Conservation (phyloP, 257 asterid species). For the Oldenlandia corymbosa region DNA sequence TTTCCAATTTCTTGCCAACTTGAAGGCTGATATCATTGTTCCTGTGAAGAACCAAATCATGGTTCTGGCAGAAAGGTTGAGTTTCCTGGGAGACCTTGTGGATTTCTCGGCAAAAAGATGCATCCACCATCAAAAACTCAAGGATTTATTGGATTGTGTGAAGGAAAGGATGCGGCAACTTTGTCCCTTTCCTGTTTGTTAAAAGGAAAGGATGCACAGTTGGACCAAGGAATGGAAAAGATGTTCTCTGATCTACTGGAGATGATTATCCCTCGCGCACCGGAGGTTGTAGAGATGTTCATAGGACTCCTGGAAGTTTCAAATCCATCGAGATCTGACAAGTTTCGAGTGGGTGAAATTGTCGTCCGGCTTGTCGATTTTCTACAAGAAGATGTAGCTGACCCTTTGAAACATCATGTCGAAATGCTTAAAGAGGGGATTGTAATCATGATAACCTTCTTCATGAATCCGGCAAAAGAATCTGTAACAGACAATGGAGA, state of each 20-base stretch:
- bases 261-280: background rate
- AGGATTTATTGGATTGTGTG: background rate
- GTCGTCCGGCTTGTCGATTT: background rate
- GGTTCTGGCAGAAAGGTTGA: background rate
- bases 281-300: background rate
- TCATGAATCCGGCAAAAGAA: no score
- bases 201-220: background rate
- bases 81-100: background rate
- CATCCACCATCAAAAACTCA: background rate
- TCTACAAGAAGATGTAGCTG: background rate
- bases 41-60: background rate
- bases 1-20: background rate
- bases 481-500: no score
- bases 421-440: no score
- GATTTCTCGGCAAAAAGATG: background rate
- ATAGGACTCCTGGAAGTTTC: background rate
- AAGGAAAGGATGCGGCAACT: background rate
- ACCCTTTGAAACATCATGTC: no score
- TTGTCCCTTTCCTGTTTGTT: background rate
- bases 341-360: background rate
- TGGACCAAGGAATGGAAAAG: background rate
- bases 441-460: no score
- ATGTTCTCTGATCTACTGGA: conserved; percentile 3
- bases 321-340: background rate
- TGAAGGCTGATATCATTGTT: background rate